Percentiles rank a stretch among this genome's conserved stretches.
phyloP scores from a whole-genome alignment of 1,284 basidiomycete species.

The Thecaphora thlaspeos region DNA sequence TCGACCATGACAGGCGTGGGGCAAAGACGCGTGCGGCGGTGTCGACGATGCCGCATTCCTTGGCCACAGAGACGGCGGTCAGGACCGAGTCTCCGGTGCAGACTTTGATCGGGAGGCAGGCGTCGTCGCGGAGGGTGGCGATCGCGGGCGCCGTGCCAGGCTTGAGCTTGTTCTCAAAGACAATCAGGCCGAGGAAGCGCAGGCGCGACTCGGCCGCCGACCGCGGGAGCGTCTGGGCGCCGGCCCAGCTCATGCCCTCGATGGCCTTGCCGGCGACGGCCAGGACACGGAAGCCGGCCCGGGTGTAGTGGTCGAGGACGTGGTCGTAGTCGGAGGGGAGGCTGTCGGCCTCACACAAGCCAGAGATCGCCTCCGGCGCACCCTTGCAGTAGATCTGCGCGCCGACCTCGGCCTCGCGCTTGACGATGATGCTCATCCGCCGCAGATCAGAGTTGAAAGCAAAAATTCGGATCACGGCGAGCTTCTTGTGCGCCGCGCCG shows the following conservation, averaged over 20 bases:
- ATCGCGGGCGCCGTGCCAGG: conserved; percentile 12
- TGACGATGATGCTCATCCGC: conserved; percentile 35
- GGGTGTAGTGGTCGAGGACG: conserved; percentile 21
- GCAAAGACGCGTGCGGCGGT: conserved; percentile 16
- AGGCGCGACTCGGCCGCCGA: conserved; percentile 15
- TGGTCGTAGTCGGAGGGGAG: conserved; percentile 21
- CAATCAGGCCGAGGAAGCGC: conserved; percentile 27
- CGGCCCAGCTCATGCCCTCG: conserved; percentile 11
- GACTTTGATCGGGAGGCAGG: conserved; percentile 34
- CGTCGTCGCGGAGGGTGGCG: conserved; percentile 22
- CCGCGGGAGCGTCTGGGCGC: conserved; percentile 7
- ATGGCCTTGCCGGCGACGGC: conserved; percentile 27
- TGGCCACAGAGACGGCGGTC: conserved; percentile 36
- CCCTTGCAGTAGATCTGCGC: conserved; percentile 26
- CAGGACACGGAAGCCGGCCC: conserved; percentile 27
- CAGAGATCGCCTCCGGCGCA: conserved; percentile 22
- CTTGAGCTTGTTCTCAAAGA: conserved; percentile 40
- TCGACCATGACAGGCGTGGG: conserved; percentile 7
- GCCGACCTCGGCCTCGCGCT: conserved; percentile 1
- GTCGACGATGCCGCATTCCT: conserved; percentile 24
- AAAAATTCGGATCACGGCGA: conserved; percentile 21
- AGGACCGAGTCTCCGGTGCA: conserved; percentile 39
- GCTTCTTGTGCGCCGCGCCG: not conserved
- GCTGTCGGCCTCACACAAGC: conserved; percentile 7
- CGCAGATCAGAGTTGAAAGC: conserved; percentile 26